Evolutionary conservation across 2,329 filamentous ascomycete species (phyloP).

Genomic region (Aspergillus vadensis): DNA sequence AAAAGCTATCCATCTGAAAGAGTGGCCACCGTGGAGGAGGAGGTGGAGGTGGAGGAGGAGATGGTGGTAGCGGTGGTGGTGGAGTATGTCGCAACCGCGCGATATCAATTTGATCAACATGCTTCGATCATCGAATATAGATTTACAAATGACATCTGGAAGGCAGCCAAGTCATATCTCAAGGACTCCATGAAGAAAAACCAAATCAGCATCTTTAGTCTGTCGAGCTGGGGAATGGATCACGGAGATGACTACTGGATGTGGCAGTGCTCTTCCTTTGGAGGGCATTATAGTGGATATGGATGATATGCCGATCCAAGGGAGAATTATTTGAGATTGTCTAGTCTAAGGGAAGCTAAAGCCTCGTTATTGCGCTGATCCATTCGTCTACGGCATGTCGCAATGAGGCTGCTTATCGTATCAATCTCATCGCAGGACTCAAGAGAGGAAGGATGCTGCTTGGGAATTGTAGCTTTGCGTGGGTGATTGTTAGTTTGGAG

Average conservation of each 20-base stretch:
- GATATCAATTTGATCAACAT: not conserved
- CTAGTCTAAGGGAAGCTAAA: not conserved
- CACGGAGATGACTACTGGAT: not conserved
- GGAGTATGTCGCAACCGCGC: not conserved
- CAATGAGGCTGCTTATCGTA: slow-evolving; percentile 5
- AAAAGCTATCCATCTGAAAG: not conserved
- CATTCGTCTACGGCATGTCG: not conserved
- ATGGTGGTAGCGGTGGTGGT: no score
- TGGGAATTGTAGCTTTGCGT: not conserved
- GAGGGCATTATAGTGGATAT: not conserved
- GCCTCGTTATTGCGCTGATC: slow-evolving; percentile 5
- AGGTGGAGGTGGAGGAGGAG: no score
- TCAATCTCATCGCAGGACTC: slow-evolving; percentile 4
- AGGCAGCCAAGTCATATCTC: no score
- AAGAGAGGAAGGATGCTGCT: not conserved
- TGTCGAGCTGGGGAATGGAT: not conserved
- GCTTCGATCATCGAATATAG: not conserved
- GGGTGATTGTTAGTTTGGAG: not conserved
- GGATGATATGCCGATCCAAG: not conserved
- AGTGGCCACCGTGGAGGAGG: no score
- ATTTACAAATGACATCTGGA: not conserved
- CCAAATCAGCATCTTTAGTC: no score
- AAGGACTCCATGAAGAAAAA: no score
- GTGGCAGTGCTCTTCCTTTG: not conserved
- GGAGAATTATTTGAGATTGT: not conserved